Evolutionary conservation across 345 rosid species (phyloP), one percentile per base, ranked within the genome.

Genomic region (Euphorbia tirucalli): DNA sequence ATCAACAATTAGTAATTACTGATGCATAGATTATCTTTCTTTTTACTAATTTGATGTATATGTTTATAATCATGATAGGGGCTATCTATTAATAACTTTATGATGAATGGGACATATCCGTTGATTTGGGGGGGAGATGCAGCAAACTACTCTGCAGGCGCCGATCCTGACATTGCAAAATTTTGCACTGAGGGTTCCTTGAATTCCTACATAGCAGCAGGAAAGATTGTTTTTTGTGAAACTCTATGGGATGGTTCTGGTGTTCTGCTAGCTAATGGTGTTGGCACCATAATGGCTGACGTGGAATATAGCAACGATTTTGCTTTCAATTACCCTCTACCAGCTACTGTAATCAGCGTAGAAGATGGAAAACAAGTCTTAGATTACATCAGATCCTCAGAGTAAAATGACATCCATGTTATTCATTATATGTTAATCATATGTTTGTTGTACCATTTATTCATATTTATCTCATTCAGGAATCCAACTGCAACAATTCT

Each of bases 91-190:
- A 69, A 75, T 44, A 65, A 18, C 28, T 75, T 72, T 41, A 19
- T 72, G 24, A 68, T 71, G 56, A 64, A 72, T 28, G 68, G 74
- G 18, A 58, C 75, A 30, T 66, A 67, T 48, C 80, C 78, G 5
- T 71, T 83, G 61, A 46, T 83, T 19, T 77, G 80, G 79, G 83
- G 79, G 55, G 83, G 86, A 64, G 72, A 74, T 72, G 86, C 81
- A 24, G 80, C 74, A 1, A 82, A 82, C 65, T 82, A 69, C 69
- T 78, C 82, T 3, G 73, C 78, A n/a, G 82, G 82, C 2, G 60
- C 76, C 2, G 55, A 65, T 46, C 28, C 50, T 9, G 74, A 66
- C 11, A 24, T 72, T 30, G 70, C 78, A 19, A 76, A 48, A 31
- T 65, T 16, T 22, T 79, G 85, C 71, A 0, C 7, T 22, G 22